These are phyloP conservation scores for Cenchrus fungigraminus DNA, from an alignment of 176 grass and related monocot species.

Conservation along the genomic window DNA sequence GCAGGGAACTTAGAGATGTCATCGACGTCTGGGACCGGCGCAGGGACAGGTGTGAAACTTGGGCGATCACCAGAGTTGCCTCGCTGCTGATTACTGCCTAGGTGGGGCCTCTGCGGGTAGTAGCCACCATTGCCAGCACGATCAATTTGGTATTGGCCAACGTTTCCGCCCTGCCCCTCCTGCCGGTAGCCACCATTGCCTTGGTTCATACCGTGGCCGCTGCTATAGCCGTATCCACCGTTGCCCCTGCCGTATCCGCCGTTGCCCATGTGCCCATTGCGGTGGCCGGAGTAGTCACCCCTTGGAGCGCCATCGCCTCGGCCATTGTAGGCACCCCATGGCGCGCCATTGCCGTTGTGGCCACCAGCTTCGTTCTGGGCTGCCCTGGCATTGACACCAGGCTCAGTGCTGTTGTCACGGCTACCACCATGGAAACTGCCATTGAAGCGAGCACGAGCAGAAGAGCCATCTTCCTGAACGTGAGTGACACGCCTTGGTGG, in stretches of 20 bases:
- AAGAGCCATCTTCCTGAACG: neutral
- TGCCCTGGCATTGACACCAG: neutral
- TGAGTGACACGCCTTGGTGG: neutral
- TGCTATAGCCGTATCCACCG: no score
- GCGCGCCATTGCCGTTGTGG: neutral
- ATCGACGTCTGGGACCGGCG: no score
- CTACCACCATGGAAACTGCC: neutral
- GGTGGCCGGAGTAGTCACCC: neutral
- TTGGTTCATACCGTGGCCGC: neutral
- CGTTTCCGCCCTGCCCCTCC: neutral
- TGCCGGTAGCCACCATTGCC: neutral
- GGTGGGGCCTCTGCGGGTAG: neutral
- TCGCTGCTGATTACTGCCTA: neutral
- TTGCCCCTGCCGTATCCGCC: neutral
- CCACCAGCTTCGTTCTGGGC: neutral
- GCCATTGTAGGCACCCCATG: neutral
- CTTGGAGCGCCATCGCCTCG: neutral
- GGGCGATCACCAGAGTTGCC: neutral
- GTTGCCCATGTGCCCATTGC: neutral
- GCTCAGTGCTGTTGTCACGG: constrained; percentile 8
- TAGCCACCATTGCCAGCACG: neutral
- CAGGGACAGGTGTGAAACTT: no score
- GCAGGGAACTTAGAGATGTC: neutral
- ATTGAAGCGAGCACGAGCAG: neutral
- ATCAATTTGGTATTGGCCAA: neutral